Conservation (phyloP, 352 stramenopile species). For the Plasmopara muralis region DNA sequence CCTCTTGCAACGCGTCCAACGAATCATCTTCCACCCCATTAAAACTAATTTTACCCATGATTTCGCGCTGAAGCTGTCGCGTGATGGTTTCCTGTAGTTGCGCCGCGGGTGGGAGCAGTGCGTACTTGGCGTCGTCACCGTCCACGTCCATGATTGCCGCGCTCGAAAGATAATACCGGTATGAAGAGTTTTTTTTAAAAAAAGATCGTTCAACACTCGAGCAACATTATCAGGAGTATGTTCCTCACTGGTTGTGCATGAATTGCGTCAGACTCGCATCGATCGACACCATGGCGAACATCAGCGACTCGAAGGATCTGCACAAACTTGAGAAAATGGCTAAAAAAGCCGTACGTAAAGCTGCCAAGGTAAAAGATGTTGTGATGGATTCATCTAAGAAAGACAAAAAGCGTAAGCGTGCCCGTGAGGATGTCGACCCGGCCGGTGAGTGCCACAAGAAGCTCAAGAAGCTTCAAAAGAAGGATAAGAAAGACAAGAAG, state of each 20-base stretch:
- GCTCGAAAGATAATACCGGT: conserved; percentile 1
- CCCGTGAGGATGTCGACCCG: conserved; percentile 26
- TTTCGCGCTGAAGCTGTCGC: conserved; percentile 56
- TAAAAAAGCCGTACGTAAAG: conserved; percentile 38
- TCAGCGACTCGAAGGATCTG: conserved; percentile 31
- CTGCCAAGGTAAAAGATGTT: conserved; percentile 11
- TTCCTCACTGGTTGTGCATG: conserved; percentile 25
- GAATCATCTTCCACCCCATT: neutral
- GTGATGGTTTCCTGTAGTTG: conserved; percentile 42
- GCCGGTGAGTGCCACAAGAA: conserved; percentile 33
- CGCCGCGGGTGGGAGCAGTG: conserved; percentile 25
- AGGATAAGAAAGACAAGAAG: conserved; percentile 43
- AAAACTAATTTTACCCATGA: conserved; percentile 28
- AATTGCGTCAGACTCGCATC: conserved; percentile 18
- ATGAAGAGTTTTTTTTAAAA: neutral
- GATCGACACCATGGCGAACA: conserved; percentile 24
- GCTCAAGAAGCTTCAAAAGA: conserved; percentile 36
- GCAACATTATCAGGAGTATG: conserved; percentile 7
- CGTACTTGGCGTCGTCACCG: conserved; percentile 20
- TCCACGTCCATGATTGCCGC: conserved; percentile 17
- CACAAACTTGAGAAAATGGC: conserved; percentile 41
- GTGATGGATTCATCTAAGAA: conserved; percentile 9
- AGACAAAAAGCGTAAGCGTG: conserved; percentile 27
- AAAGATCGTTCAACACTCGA: neutral
- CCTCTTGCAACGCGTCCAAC: conserved; percentile 1